These are phyloP conservation scores for Lactifluus piperatus DNA, from an alignment of 768 basidiomycete genomes.

Conservation along the genomic window DNA sequence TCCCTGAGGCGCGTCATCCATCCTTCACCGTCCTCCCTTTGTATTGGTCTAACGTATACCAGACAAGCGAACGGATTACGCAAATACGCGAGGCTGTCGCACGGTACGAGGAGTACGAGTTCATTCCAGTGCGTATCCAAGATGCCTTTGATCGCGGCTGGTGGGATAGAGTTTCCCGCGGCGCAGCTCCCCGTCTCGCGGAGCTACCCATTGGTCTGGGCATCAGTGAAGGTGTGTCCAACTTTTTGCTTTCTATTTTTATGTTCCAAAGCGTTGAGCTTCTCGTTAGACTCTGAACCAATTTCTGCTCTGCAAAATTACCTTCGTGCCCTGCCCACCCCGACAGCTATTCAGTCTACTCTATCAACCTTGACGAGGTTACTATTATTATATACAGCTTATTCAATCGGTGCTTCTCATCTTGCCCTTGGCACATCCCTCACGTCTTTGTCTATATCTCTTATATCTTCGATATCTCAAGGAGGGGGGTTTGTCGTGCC, in stretches of 20 bases:
- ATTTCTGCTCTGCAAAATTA: slow-evolving; percentile 37
- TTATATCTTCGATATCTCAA: slow-evolving; percentile 67
- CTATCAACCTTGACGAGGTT: slow-evolving; percentile 54
- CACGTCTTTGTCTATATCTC: slow-evolving; percentile 66
- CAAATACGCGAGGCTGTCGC: slow-evolving; percentile 40
- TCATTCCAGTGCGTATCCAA: slow-evolving; percentile 58
- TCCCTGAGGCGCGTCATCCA: slow-evolving; percentile 44
- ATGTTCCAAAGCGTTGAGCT: slow-evolving; percentile 10
- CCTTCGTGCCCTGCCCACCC: slow-evolving; percentile 61
- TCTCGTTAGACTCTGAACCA: slow-evolving; percentile 19
- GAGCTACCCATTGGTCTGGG: slow-evolving; percentile 39
- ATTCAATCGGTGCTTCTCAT: slow-evolving; percentile 54
- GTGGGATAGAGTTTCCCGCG: slow-evolving; percentile 47
- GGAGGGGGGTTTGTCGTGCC: slow-evolving; percentile 66
- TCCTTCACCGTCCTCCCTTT: background rate
- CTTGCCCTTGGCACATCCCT: slow-evolving; percentile 70
- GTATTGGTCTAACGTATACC: background rate
- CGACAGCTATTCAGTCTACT: slow-evolving; percentile 54
- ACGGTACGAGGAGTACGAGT: slow-evolving; percentile 44
- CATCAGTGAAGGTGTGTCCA: slow-evolving; percentile 38
- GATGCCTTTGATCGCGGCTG: slow-evolving; percentile 63
- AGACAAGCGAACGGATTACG: slow-evolving; percentile 50
- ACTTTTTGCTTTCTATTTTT: background rate
- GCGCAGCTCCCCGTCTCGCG: slow-evolving; percentile 14
- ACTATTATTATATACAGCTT: slow-evolving; percentile 61